phyloP scores from a whole-genome alignment of 495 filamentous ascomycete genomes.

The Lasiosphaeria miniovina region DNA sequence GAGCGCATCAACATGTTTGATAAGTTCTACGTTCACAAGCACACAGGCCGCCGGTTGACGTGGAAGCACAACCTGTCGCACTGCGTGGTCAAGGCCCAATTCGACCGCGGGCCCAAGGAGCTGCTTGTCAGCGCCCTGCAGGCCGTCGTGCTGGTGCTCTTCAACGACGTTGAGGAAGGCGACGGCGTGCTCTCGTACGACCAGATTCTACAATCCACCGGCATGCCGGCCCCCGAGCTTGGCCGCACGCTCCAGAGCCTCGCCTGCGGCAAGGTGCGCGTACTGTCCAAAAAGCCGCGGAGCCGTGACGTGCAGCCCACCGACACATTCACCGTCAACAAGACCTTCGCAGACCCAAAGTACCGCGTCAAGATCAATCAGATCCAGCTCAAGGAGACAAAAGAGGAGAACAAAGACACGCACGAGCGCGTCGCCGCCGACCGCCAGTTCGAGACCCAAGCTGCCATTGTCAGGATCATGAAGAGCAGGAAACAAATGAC shows the following conservation, averaged over 20 bases:
- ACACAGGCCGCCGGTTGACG: conserved; percentile 75
- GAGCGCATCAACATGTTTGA: conserved; percentile 71
- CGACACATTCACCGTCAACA: conserved; percentile 81
- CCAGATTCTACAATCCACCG: conserved; percentile 66
- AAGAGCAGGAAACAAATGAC: conserved; percentile 87
- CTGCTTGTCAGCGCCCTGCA: conserved; percentile 86
- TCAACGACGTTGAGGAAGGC: conserved; percentile 65
- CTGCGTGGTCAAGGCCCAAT: conserved; percentile 74
- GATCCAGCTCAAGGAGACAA: conserved; percentile 92
- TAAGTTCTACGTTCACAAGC: conserved; percentile 77
- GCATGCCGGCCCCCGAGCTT: conserved; percentile 66
- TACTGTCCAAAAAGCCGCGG: conserved; percentile 83
- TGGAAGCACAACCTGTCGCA: conserved; percentile 94
- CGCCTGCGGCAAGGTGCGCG: conserved; percentile 81
- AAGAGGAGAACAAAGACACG: conserved; percentile 82
- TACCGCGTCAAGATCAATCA: conserved; percentile 97
- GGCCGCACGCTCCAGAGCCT: conserved; percentile 90
- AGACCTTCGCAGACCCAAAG: conserved; percentile 71
- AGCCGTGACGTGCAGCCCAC: conserved; percentile 71
- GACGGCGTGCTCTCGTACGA: conserved; percentile 57
- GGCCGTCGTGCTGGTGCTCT: conserved; percentile 86
- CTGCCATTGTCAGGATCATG: conserved; percentile 95
- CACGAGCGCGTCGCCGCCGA: conserved; percentile 87
- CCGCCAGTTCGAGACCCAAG: conserved; percentile 92
- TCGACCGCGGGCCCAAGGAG: conserved; percentile 77